Base-by-base conservation (phyloP, 345 rosid genomes). In the Melaleuca alternifolia region DNA sequence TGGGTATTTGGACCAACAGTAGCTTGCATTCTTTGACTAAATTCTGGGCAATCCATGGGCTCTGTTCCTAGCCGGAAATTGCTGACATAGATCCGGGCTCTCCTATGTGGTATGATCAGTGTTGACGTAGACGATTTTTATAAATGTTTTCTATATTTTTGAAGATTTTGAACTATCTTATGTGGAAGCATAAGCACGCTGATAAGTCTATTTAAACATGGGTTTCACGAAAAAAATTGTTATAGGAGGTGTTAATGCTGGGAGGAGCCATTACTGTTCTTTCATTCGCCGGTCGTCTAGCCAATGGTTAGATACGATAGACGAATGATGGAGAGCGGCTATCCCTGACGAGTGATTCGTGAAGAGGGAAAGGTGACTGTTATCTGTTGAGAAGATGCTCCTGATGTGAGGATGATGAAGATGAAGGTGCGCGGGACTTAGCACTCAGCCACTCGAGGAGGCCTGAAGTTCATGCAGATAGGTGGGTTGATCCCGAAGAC, bases 31-130 rank as follows among this genome's bases (percentile, higher is more conserved):
- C n/a, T n/a, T n/a, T n/a, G n/a, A n/a, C n/a, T n/a, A n/a, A n/a
- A n/a, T n/a, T n/a, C n/a, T n/a, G n/a, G n/a, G n/a, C n/a, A n/a
- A n/a, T n/a, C n/a, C n/a, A n/a, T n/a, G n/a, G n/a, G n/a, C n/a
- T n/a, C n/a, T n/a, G n/a, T n/a, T 23, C 11, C 24, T 57, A 11
- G 5, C 9, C 2, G 0, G 1, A 57, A 57, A 10, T 57, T 1
- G 1, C 30, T 4, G 2, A 5, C 33, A 1, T 57, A 7, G 33
- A 57, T 7, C 6, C 3, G 3, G 2, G 14, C 30, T 0, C 3
- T 57, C 11, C 2, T 26, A 11, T 30, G 6, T 11, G 3, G 3
- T 3, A 26, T 59, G 16, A 57, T 6, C 3, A 0, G 11, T 2
- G 7, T 2, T 11, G 28, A 11, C 0, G 3, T 57, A 5, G 3